Base-by-base conservation (phyloP, 148 eudicot species). In the Fagopyrum esculentum region DNA sequence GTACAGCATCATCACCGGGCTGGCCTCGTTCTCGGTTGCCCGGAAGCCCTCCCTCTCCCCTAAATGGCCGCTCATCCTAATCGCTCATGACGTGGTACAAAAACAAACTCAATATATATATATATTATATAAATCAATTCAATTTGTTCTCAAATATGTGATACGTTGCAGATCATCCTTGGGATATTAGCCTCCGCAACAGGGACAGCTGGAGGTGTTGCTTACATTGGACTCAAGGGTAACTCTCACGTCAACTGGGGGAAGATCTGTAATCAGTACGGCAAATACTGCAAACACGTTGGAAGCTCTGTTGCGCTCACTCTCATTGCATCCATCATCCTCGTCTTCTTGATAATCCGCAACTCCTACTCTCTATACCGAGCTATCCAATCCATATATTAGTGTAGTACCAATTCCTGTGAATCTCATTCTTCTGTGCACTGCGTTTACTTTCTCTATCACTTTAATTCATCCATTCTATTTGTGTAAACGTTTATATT, bases 111-210 rank as follows among this genome's bases (percentile, higher is more conserved):
- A 35, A 35, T 35, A 35, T 35, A 35, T 35, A 35, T 35, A 35
- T 22, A 22, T 22, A 22, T 22, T 22, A 22, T 35, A 35, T 1
- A 35, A 48, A 9, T 7, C 6, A 48, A 6, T 48, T 7, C 0
- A 48, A 9, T 48, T 1, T 48, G 6, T 0, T 15, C 15, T 9
- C 15, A 16, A 15, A 5, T 16, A 15, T 11, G n/a, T 55, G 59
- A 16, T 22, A 11, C 52, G 45, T 9, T 81, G 84, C 87, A 93
- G 98, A 29, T 93, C 66, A 70, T 88, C 71, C 44, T 93, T 45
- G 98, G 97, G 45, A 82, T 93, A 7, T 85, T 89, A 61, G 91
- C 98, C 0, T 54, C 97, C 9, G 98, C 98, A 46, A 83, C 88
- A 4, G 93, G 93, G 22, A 66, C 93, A 72, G 89, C 85, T 10